Base-by-base conservation (phyloP, 1,139 yeast species). In the Geotrichum histeridarum region DNA sequence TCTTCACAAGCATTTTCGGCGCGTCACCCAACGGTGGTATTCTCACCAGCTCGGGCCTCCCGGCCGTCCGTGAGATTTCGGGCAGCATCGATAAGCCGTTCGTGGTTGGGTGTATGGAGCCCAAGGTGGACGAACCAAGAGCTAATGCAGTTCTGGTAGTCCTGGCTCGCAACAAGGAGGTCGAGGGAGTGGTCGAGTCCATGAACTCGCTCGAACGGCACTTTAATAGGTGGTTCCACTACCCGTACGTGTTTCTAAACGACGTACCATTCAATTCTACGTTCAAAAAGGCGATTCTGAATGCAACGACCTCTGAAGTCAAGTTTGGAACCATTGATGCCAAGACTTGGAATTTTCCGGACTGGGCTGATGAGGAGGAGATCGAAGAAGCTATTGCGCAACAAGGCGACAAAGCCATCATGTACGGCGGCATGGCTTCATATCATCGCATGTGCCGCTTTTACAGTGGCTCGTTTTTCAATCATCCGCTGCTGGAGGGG, bases 161-260 rank as follows among this genome's bases (percentile, higher is more conserved):
- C 63, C 72, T 90, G 53, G 89, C 95, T 0, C 73, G 96, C 56
- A 89, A 90, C 65, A 71, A 78, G 3, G 97, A 90, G 62, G 61
- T 87, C 1, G 75, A 78, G 3, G 93, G 84, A 4, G 94, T 87
- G 1, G 63, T 86, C 2, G 73, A 77, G 51, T 83, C 93, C 2
- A 82, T 90, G 77, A 71, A 75, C 17, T 82, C 90, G 2, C 68
- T 91, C 49, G 97, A 91, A 67, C 75, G 88, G 32, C 94, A 86
- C 64, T 91, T 89, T 71, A 91, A 91, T 67, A 88, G 89, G 60
- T 88, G 95, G 93, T 91, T 77, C 68, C 78, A 84, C 61, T 91
- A 91, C 67, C 96, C 96, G 0, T 91, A 94, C 83, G 84, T 87
- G 1, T 87, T 91, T 62, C 69, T 91, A 42, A 91, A 90, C 67